phyloP scores from a whole-genome alignment of 2,329 filamentous ascomycete genomes.

The Alternaria angustiovoidea region DNA sequence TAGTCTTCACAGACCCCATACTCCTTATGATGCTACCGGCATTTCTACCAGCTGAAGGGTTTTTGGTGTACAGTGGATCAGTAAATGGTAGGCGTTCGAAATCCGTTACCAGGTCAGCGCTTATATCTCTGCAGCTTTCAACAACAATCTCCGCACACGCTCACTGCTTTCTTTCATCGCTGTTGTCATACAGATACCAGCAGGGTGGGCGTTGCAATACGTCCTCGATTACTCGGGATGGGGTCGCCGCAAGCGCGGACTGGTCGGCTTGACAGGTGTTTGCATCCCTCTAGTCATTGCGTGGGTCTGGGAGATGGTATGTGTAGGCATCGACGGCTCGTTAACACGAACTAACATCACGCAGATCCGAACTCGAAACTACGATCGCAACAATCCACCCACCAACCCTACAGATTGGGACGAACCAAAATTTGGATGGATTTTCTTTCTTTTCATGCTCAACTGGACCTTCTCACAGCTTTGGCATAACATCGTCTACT shows the following conservation, averaged over 20 bases:
- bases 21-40: conserved; percentile 42
- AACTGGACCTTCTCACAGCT: conserved; percentile 44
- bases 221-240: conserved; percentile 40
- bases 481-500: conserved; percentile 45
- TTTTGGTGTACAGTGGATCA: conserved; percentile 43
- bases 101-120: neutral
- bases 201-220: conserved; percentile 41
- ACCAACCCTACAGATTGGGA: conserved; percentile 39
- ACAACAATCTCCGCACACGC: conserved; percentile 40
- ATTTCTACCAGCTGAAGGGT: conserved; percentile 41
- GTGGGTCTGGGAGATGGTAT: conserved; percentile 46
- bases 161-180: conserved; percentile 41
- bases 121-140: conserved; percentile 27
- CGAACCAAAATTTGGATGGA: conserved; percentile 36
- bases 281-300: conserved; percentile 36
- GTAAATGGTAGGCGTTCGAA: conserved; percentile 35
- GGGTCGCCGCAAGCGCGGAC: conserved; percentile 40
- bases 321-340: neutral
- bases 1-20: conserved; percentile 38
- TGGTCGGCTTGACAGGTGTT: conserved; percentile 38
- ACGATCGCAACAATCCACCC: conserved; percentile 34
- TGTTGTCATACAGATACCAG: conserved; percentile 40
- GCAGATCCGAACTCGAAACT: conserved; percentile 42
- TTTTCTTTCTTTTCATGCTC: conserved; percentile 43
- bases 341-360: neutral